Evolutionary conservation across 768 basidiomycete genomes (phyloP), one percentile per base, ranked within the genome.

Genomic region (Tylopilus sp.): DNA sequence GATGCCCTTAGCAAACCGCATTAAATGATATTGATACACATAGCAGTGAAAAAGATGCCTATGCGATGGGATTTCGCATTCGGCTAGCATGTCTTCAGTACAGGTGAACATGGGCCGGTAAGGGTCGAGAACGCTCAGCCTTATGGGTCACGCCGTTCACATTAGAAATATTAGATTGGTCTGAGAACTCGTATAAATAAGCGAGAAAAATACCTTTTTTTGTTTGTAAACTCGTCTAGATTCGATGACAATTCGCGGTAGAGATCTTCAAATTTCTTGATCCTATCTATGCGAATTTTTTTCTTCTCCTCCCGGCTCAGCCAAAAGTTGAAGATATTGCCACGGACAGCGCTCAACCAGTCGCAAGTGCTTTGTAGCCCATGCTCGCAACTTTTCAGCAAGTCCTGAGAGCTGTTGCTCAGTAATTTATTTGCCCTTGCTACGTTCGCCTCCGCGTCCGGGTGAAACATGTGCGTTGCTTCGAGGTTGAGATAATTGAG

Each of bases 1-100:
- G 7, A 77, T 53, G 13, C 63, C 56, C 14, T 53, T 50, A 4
- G 70, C 63, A 54, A 78, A 76, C 14, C 65, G 68, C 64, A 76
- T 73, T 46, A 76, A 59, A 52, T 80, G 79, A 48, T 73, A 78
- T 54, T 91, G 86, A 63, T 87, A 89, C 28, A 87, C 79, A 60
- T 85, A 90, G 46, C 84, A 86, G 50, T 87, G 73, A 58, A 91
- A 91, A 9, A 91, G 71, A 61, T 84, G 82, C 34, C 84, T 80
- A 67, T 89, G 87, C 0, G 83, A 79, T 1, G 82, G 82, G 13
- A 76, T 68, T 6, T 79, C 76, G 17, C 69, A 54, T 14, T 67
- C 63, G 46, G 58, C 47, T 24, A 53, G 53, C 16, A 55, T 48
- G 43, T 67, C 70, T 50, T 67, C 67, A 19, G 56, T 56, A 4